Percentiles rank a stretch among this genome's conserved stretches.
phyloP scores from a whole-genome alignment of 2,329 filamentous ascomycete genomes.

The Pseudocercospora pini-densiflorae region DNA sequence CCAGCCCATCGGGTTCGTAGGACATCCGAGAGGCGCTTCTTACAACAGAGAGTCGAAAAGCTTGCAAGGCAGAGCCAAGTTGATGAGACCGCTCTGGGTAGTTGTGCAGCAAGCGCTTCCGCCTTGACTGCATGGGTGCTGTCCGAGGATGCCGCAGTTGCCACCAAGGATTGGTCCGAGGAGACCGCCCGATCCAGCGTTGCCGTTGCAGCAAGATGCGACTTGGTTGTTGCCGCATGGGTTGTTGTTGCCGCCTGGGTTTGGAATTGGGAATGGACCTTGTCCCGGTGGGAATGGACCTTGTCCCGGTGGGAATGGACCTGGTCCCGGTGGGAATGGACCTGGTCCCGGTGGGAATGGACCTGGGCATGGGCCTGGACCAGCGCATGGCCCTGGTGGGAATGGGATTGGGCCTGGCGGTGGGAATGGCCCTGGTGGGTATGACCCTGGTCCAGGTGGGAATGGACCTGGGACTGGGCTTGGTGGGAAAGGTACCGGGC shows the following conservation, averaged over 20 bases:
- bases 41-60: conserved; percentile 16
- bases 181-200: conserved; percentile 9
- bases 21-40: conserved; percentile 9
- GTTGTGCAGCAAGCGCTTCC: conserved; percentile 15
- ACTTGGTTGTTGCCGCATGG: conserved; percentile 5
- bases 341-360: background rate
- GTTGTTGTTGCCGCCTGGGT: background rate
- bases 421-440: too few relatives aligned
- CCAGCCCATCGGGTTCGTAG: conserved; percentile 6
- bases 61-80: conserved; percentile 16
- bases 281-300: background rate
- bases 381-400: background rate
- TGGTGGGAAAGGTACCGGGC: background rate
- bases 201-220: conserved; percentile 19
- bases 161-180: conserved; percentile 16
- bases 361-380: background rate
- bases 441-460: too few relatives aligned
- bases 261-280: background rate
- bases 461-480: background rate
- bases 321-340: background rate
- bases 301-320: background rate
- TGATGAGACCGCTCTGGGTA: conserved; percentile 14
- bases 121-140: conserved; percentile 2
- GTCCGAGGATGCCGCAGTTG: conserved; percentile 11
- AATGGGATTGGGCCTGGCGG: background rate